phyloP scores from a whole-genome alignment of 345 rosid species.

The Citropsis articulata region DNA sequence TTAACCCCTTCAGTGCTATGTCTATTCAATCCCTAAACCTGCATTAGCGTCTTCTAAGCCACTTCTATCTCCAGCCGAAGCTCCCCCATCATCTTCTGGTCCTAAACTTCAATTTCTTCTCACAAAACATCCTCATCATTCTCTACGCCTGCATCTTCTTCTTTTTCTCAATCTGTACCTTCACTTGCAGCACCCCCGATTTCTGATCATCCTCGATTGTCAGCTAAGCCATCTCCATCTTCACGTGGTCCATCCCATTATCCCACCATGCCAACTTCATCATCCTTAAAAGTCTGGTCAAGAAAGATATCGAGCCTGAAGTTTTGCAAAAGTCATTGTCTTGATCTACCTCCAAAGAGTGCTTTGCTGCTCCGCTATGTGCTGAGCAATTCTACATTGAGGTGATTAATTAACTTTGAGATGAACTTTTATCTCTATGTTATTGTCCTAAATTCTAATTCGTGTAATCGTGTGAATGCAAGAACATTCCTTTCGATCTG shows the following conservation, averaged over 20 bases:
- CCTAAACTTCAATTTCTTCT: background rate
- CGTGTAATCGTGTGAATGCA: too few species aligned
- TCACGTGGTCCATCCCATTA: too few species aligned
- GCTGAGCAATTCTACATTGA: conserved; percentile 26
- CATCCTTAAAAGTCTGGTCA: background rate
- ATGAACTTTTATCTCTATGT: too few species aligned
- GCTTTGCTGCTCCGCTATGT: conserved; percentile 24
- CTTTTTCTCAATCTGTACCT: background rate
- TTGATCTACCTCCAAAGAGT: conserved; percentile 20
- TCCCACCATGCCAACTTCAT: too few species aligned
- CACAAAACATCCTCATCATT: background rate
- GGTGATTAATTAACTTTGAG: conserved; percentile 10
- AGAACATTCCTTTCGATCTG: too few species aligned
- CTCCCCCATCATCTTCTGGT: too few species aligned
- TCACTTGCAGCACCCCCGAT: too few species aligned
- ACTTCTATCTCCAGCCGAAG: background rate
- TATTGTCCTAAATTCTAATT: too few species aligned
- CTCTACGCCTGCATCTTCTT: background rate
- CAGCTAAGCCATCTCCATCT: too few species aligned
- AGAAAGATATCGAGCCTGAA: conserved; percentile 20
- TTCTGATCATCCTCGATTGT: too few species aligned
- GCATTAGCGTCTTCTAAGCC: background rate
- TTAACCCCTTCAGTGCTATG: background rate
- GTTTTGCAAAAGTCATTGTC: conserved; percentile 16
- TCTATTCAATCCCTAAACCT: background rate